Evolutionary conservation across 2,329 filamentous ascomycete genomes (phyloP), one percentile per base, ranked within the genome.

Genomic region (Ascochyta fabae): DNA sequence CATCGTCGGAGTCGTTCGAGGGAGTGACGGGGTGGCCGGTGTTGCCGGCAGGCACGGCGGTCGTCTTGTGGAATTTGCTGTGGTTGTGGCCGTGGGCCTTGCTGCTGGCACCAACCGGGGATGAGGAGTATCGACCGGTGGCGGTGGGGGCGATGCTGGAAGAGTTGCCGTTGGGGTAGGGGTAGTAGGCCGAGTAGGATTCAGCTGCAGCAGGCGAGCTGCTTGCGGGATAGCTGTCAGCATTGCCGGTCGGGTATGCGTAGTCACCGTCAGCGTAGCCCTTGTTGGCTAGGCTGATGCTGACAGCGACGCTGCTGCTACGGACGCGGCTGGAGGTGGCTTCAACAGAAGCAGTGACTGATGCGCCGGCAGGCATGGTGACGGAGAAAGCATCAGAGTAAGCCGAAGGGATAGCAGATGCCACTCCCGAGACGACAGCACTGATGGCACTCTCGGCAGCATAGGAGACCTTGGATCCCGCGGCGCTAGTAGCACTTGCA

Each of bases 221-320:
- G 19, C 19, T 19, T 19, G 19, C 19, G 19, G 19, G 19, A 19
- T 19, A 19, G 27, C 39, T 33, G 13, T 9, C 27, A 38, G 56
- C 38, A 3, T 41, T 44, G 9, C 43, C 23, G 9, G 56, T 52
- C 10, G 51, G 35, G 15, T 19, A 35, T 4, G 39, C 46, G 38
- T 42, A 41, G 12, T 24, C 52, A 35, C 45, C 52, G 33, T 47
- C 41, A 12, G 42, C 53, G n/a, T 56, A 34, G 41, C 50, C 48
- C 54, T 68, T 65, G 48, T 61, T 55, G 36, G 56, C 55, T 4
- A 63, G 34, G 52, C 48, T 61, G 9, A 66, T 40, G 27, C 35
- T 52, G 53, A 55, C 13, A 46, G 56, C 45, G 26, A 35, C 10
- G 43, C 27, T 24, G 33, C 38, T 24, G 50, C 34, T 31, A 43